Percentiles rank a stretch among this genome's conserved stretches.
Conservation (phyloP, 129 eudicot species). For the Centella asiatica region DNA sequence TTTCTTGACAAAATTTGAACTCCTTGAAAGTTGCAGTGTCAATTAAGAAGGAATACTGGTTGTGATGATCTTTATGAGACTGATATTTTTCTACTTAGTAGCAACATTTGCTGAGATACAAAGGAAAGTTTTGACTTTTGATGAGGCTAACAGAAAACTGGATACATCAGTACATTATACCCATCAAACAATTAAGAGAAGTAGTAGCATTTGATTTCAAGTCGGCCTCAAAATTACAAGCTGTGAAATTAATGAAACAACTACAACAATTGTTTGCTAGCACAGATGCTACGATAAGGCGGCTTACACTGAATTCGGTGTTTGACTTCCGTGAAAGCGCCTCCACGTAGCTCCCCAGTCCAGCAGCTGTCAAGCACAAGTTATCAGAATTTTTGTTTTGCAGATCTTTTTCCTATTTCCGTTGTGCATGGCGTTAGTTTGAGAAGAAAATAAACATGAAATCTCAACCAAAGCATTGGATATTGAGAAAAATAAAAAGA, state of each 20-base stretch:
- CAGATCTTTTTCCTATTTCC: background rate
- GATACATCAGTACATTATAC: too few species aligned
- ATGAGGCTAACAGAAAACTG: too few species aligned
- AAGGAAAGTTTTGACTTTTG: background rate
- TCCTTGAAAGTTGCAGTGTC: background rate
- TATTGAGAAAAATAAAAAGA: background rate
- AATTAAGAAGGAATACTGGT: background rate
- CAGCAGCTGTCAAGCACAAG: constrained; percentile 50
- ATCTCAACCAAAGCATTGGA: background rate
- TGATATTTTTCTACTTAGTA: too few species aligned
- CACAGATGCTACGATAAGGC: background rate
- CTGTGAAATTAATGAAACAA: background rate
- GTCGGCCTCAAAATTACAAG: too few species aligned
- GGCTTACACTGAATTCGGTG: constrained; percentile 70
- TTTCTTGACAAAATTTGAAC: background rate
- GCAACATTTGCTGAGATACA: background rate
- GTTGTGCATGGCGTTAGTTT: background rate
- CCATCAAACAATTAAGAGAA: too few species aligned
- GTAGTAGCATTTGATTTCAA: too few species aligned
- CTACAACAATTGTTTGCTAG: background rate
- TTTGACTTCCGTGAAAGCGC: constrained; percentile 59
- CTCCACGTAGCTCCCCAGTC: constrained; percentile 64
- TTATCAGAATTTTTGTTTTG: background rate
- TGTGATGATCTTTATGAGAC: background rate
- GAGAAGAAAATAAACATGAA: background rate